Conservation (phyloP, 352 stramenopile species). For the Phytophthora palmivora region DNA sequence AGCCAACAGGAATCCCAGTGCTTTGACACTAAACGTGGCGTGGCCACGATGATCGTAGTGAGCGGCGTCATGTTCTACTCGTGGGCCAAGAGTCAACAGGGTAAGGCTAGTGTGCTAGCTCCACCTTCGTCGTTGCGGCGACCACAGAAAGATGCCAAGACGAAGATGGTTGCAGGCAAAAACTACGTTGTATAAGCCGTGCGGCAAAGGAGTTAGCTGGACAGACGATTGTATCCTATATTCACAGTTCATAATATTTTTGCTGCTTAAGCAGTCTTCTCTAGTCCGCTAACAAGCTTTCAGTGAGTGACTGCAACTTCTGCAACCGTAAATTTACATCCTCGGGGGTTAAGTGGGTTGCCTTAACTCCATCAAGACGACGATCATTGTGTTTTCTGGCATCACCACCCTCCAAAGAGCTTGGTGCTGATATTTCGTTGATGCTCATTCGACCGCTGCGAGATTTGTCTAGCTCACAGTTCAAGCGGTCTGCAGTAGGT, state of each 20-base stretch:
- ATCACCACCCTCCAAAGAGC: conserved; percentile 5
- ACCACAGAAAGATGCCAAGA: conserved; percentile 30
- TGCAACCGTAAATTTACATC: conserved; percentile 50
- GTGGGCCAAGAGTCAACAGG: conserved; percentile 79
- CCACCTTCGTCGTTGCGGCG: conserved; percentile 13
- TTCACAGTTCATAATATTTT: conserved; percentile 30
- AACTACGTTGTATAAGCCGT: conserved; percentile 69
- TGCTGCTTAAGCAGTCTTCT: background rate
- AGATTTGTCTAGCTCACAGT: background rate
- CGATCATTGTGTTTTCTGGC: conserved; percentile 7
- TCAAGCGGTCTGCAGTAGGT: background rate
- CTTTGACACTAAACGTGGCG: conserved; percentile 83
- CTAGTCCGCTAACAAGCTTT: conserved; percentile 66
- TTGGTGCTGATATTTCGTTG: conserved; percentile 37
- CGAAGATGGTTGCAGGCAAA: conserved; percentile 68
- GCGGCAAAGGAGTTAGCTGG: background rate
- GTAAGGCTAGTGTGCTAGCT: conserved; percentile 31
- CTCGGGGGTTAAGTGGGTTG: conserved; percentile 24
- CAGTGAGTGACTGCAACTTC: conserved; percentile 64
- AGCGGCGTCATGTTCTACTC: conserved; percentile 89
- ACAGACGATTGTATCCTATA: conserved; percentile 22
- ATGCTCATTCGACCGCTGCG: conserved; percentile 36
- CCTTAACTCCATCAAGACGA: conserved; percentile 3
- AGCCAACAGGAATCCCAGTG: conserved; percentile 87
- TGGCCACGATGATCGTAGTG: conserved; percentile 84